Evolutionary conservation across 768 basidiomycete genomes (phyloP).

Genomic region (Lentinula edodes): DNA sequence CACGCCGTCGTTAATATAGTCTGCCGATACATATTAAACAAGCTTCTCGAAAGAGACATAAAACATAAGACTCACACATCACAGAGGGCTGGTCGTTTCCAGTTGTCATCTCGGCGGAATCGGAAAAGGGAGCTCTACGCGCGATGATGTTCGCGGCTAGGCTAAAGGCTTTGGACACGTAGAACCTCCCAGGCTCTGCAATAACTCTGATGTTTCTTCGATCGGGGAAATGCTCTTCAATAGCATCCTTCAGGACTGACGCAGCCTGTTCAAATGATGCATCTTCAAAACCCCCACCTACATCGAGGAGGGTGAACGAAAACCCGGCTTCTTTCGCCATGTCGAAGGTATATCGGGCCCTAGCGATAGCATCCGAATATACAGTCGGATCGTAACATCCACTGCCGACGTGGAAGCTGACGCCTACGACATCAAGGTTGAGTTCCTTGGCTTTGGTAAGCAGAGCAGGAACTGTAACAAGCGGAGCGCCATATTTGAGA

Average conservation of each 20-base stretch:
- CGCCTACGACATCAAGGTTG: constrained; percentile 81
- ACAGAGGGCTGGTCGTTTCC: constrained; percentile 40
- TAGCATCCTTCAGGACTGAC: constrained; percentile 57
- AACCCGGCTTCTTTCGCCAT: constrained; percentile 83
- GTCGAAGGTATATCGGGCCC: constrained; percentile 80
- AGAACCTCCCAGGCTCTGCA: constrained; percentile 94
- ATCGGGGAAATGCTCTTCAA: constrained; percentile 78
- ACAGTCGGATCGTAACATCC: constrained; percentile 92
- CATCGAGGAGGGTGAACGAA: constrained; percentile 78
- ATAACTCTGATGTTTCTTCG: constrained; percentile 71
- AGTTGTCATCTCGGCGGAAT: constrained; percentile 12
- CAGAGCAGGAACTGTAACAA: constrained; percentile 72
- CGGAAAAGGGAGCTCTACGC: constrained; percentile 55
- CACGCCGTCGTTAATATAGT: constrained; percentile 99
- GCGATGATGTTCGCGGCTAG: constrained; percentile 94
- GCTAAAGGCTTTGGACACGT: constrained; percentile 88
- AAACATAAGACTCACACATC: constrained; percentile 75
- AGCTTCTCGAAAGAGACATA: constrained; percentile 16
- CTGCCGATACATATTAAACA: not conserved
- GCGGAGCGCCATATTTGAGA: constrained; percentile 93
- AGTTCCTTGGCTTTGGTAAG: constrained; percentile 77
- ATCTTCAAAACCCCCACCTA: constrained; percentile 93
- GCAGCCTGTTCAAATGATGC: constrained; percentile 80
- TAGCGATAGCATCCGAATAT: constrained; percentile 84
- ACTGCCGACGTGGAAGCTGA: constrained; percentile 97